These are phyloP conservation scores for Emmonsiellopsis sp. DNA, from an alignment of 2,329 filamentous ascomycete species.

Conservation along the genomic window DNA sequence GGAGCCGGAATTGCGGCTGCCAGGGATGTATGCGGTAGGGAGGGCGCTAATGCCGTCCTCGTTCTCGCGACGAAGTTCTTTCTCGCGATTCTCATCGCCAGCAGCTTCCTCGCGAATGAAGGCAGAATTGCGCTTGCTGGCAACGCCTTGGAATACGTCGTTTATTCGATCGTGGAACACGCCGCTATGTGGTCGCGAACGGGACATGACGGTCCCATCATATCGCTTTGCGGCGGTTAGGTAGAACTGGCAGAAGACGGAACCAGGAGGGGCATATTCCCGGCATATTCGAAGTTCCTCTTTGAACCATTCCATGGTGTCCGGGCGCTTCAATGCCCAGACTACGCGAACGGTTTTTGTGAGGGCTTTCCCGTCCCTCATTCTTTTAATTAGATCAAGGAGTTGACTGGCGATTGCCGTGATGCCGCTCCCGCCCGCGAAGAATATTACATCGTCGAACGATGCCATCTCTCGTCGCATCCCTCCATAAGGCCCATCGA, in stretches of 20 bases:
- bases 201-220: constrained; percentile 33
- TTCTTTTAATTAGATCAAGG: constrained; percentile 88
- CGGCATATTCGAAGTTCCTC: constrained; percentile 89
- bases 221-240: constrained; percentile 67
- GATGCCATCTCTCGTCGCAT: constrained; percentile 84
- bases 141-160: constrained; percentile 77
- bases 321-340: constrained; percentile 86
- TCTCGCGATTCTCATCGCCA: constrained; percentile 62
- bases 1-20: constrained; percentile 9
- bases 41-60: constrained; percentile 78
- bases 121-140: constrained; percentile 76
- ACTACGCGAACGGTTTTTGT: constrained; percentile 84
- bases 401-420: constrained; percentile 88
- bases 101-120: constrained; percentile 73
- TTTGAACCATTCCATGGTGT: constrained; percentile 96
- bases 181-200: constrained; percentile 56
- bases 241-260: constrained; percentile 89
- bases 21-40: constrained; percentile 43
- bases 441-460: constrained; percentile 87
- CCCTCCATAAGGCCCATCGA: constrained; percentile 91
- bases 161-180: constrained; percentile 80
- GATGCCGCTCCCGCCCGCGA: constrained; percentile 89
- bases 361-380: constrained; percentile 89
- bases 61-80: constrained; percentile 69
- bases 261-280: constrained; percentile 78